Base-by-base conservation (phyloP, 495 filamentous ascomycete species). In the Parmelia sp. region DNA sequence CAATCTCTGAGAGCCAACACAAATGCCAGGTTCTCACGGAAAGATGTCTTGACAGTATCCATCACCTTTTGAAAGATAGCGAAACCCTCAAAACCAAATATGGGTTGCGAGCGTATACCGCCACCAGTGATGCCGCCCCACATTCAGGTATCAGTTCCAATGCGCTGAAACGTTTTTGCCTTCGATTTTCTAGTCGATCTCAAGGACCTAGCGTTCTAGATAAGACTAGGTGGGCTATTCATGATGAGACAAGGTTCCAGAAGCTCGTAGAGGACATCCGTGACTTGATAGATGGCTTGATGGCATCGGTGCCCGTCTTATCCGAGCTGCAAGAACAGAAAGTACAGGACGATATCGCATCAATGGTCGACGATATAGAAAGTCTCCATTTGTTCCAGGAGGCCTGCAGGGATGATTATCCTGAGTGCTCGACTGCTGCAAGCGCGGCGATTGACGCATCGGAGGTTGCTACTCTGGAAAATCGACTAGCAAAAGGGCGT, bases 341-440 rank as follows among this genome's bases (percentile, higher is more conserved):
- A 37, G 36, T 64, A 15, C 51, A 64, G n/a, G 39, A 64, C 27
- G 61, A 63, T 42, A 64, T 64, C 15, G 61, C 61, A 15, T 64
- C 49, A 36, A 42, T 64, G 61, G 53, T 51, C 3, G 61, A 64
- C 39, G 53, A 64, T 19, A 64, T 64, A 19, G 11, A 51, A 39
- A 57, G n/a, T 10, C 53, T 64, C n/a, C 31, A 44, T 9, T 33
- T 64, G 11, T 21, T 64, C 27, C 37, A 33, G 37, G 53, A 64
- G 39, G 61, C 61, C 31, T 64, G 61, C 17, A 42, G 47, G n/a
- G 61, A 64, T 23, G 29, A 27, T 17, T 64, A 64, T 31, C 61
- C 61, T 25, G 31, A 14, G 17, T 64, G 53, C 51, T 57, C 19
- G 27, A 53, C 56, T 23, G 49, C 44, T 1, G 61, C 61, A 33